Percentiles rank a stretch among this genome's conserved stretches.
These are phyloP conservation scores for Fragaria nilgerrensis DNA, from an alignment of 306 rosid genomes.

Conservation along the genomic window DNA sequence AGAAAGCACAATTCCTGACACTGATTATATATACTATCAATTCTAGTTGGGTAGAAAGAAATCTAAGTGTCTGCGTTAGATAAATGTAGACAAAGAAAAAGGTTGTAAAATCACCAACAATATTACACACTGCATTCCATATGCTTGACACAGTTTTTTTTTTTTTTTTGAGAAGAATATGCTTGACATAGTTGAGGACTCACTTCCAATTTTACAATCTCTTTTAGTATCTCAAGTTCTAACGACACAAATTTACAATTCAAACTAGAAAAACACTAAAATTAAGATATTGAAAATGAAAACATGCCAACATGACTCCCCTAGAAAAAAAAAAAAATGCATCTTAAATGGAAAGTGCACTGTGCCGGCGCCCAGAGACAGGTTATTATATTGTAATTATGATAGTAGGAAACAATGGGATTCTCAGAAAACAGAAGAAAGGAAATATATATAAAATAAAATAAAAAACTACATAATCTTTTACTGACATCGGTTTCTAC, in stretches of 20 bases:
- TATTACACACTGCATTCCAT: not conserved
- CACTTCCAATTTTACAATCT: too few relatives aligned
- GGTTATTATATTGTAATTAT: not conserved
- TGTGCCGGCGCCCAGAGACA: not conserved
- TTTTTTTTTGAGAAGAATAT: not conserved
- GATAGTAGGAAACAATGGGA: not conserved
- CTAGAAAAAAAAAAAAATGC: not conserved
- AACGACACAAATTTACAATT: too few relatives aligned
- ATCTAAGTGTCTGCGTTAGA: not conserved
- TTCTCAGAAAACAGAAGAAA: not conserved
- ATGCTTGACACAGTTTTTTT: not conserved
- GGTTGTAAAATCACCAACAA: not conserved
- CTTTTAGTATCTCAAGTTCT: too few relatives aligned
- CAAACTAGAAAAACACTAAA: too few relatives aligned
- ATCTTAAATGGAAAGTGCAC: not conserved
- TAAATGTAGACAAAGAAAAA: not conserved
- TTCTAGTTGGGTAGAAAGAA: not conserved
- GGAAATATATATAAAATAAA: not conserved
- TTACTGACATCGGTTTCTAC: not conserved
- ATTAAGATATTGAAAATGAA: too few relatives aligned
- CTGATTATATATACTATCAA: not conserved
- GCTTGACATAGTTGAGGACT: not conserved
- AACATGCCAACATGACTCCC: too few relatives aligned
- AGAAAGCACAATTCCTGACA: not conserved
- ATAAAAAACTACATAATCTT: not conserved